Base-by-base conservation (phyloP, 371 early-diverging fungal genomes). In the Encephalitozoon romaleae region DNA sequence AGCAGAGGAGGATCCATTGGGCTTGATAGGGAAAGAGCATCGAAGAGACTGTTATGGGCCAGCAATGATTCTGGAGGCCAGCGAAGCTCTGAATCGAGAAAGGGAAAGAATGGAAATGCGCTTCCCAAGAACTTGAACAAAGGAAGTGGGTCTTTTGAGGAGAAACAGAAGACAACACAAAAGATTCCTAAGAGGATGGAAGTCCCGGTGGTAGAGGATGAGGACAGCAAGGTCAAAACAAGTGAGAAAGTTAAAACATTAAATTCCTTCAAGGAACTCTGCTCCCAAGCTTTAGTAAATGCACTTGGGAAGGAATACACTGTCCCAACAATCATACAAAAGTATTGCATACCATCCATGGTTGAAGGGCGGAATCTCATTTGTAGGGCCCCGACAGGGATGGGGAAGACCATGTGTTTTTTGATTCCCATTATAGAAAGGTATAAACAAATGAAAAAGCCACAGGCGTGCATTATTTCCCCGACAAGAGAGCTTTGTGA, bases 351-450 rank as follows among this genome's bases (percentile, higher is more conserved):
- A 55, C 90, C 93, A 41, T 92, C 94, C 70, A 93, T 95, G 53
- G 88, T 95, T 90, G 89, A 90, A 78, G 96, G 96, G 1, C 89
- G 95, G 2, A 94, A 96, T 84, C 91, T 98, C 6, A 92, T 99
- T 82, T 94, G 94, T 25, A 92, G 96, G 28, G 98, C 99, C n/a
- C 96, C 94, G 78, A 99, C 99, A 0, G 99, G 99, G 5, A 91
- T 91, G 64, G 97, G 96, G 45, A 90, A 90, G 77, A 90, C 91
- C 5, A 87, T 89, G 34, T 88, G 89, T 1, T 90, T 88, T 81
- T 89, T 49, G 87, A 87, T 69, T 84, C 89, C 53, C 87, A 88
- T 66, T 88, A 73, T 84, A 34, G 74, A 75, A 39, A 66, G 59
- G 11, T 39, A 75, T 25, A 30, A 38, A 12, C 55, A 69, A 30